Evolutionary conservation across 768 basidiomycete genomes (phyloP), one percentile per base, ranked within the genome.

Genomic region (Suillus brevipes): DNA sequence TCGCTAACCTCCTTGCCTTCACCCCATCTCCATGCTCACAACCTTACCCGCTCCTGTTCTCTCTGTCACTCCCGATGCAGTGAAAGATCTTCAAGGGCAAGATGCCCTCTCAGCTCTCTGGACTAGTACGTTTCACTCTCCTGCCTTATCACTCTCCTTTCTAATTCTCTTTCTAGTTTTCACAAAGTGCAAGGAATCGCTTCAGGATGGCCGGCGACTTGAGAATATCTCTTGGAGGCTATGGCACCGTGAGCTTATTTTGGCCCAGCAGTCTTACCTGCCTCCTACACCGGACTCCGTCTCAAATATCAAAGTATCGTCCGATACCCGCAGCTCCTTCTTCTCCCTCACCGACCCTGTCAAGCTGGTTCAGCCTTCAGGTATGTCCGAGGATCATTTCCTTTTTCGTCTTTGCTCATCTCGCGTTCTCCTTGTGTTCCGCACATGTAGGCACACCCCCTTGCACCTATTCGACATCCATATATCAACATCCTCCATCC

Each of bases 181-280:
- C 71, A 87, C 91, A 60, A 92, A 92, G 75, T 93, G 90, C 80
- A 92, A 91, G 75, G 84, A 86, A 68, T 87, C 87, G 2, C 79
- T 95, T 4, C 84, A 89, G 70, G 89, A 95, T 69, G 94, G 94
- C n/a, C 83, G 81, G 7, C 79, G 94, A 36, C 83, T 95, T 36
- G 94, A 95, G 78, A 94, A 96, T 71, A 89, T 95, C 62, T 88
- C 90, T 4, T 96, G 94, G 94, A 81, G 94, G 61, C 79, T 95
- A 9, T 92, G 92, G 89, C 85, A 90, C 73, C 84, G 87, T 67
- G 86, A 90, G 66, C 79, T 90, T 71, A 74, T 81, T 60, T 73
- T 78, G 37, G 67, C 77, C 36, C 78, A 78, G 40, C 25, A 55
- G 25, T 14, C 71, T n/a, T 72, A 65, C 56, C 74, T 69, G 14